These are phyloP conservation scores for Chrysanthemum makinoi DNA, from an alignment of 129 eudicot genomes.

Conservation along the genomic window DNA sequence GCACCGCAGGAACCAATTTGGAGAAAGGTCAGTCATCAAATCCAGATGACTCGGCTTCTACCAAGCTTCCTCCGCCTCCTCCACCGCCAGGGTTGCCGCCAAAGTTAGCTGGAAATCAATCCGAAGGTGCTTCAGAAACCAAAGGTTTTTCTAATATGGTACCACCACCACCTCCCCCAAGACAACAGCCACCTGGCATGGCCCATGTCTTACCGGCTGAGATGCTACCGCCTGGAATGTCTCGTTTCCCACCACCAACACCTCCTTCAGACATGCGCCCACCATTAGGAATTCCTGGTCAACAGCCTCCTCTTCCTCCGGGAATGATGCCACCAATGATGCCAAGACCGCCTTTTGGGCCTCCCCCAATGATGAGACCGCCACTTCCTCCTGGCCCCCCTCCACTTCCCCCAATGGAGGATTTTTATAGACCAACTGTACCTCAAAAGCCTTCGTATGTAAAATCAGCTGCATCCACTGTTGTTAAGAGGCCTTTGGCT, in stretches of 20 bases:
- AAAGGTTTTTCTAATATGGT: slow-evolving; percentile 55
- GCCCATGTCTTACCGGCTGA: slow-evolving; percentile 57
- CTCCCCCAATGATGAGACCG: slow-evolving; percentile 93
- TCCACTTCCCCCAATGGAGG: slow-evolving; percentile 50
- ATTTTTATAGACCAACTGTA: slow-evolving; percentile 44
- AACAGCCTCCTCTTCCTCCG: slow-evolving; percentile 46
- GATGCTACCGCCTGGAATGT: slow-evolving; percentile 76
- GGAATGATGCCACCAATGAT: slow-evolving; percentile 73
- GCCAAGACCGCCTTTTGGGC: slow-evolving; percentile 81
- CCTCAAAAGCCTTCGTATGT: slow-evolving; percentile 93
- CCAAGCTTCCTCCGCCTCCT: slow-evolving; percentile 77
- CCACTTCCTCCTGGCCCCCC: slow-evolving; percentile 99
- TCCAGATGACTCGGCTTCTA: slow-evolving; percentile 42
- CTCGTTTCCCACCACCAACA: slow-evolving; percentile 76
- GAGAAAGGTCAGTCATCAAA: slow-evolving; percentile 44
- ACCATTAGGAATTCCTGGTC: slow-evolving; percentile 71
- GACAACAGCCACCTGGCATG: slow-evolving; percentile 62
- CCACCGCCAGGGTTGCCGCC: slow-evolving; percentile 72
- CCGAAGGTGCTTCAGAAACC: slow-evolving; percentile 45
- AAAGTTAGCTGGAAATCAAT: slow-evolving; percentile 38
- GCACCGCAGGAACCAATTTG: slow-evolving; percentile 48
- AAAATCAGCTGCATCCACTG: slow-evolving; percentile 97
- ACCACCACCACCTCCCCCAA: slow-evolving; percentile 90
- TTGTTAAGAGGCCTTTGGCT: slow-evolving; percentile 97
- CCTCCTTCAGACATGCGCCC: slow-evolving; percentile 83